These are phyloP conservation scores for Suillus fuscotomentosus DNA, from an alignment of 768 basidiomycete species.

Conservation along the genomic window DNA sequence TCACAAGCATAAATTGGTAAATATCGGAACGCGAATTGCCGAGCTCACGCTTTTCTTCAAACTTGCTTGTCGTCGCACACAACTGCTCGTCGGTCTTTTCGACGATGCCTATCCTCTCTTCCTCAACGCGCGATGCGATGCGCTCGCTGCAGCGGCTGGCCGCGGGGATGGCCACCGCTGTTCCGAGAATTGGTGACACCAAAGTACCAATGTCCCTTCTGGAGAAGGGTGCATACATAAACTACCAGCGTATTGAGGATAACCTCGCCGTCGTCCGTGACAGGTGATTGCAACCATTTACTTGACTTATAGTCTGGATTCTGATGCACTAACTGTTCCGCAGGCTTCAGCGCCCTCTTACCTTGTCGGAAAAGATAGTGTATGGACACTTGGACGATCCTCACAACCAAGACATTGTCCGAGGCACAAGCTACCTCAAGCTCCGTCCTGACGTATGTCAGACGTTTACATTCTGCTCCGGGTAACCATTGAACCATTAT, in stretches of 20 bases:
- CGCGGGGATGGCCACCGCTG: slow-evolving; percentile 79
- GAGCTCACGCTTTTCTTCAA: slow-evolving; percentile 20
- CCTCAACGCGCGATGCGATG: slow-evolving; percentile 51
- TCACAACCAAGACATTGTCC: slow-evolving; percentile 84
- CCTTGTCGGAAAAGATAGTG: slow-evolving; percentile 93
- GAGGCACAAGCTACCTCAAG: slow-evolving; percentile 94
- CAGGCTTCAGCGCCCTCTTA: slow-evolving; percentile 87
- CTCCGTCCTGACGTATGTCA: slow-evolving; percentile 91
- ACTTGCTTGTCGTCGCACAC: slow-evolving; percentile 20
- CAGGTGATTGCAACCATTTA: slow-evolving; percentile 48
- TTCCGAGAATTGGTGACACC: slow-evolving; percentile 81
- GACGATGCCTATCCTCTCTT: slow-evolving; percentile 65
- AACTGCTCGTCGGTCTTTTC: slow-evolving; percentile 24
- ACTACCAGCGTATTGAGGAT: slow-evolving; percentile 98
- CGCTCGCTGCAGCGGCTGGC: slow-evolving; percentile 52
- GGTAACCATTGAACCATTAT: slow-evolving; percentile 7
- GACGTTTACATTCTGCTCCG: not conserved
- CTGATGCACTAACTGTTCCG: slow-evolving; percentile 7
- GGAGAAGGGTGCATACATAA: slow-evolving; percentile 81
- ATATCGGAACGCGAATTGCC: slow-evolving; percentile 20
- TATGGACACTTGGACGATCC: slow-evolving; percentile 98
- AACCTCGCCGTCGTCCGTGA: slow-evolving; percentile 87
- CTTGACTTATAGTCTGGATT: too few species aligned
- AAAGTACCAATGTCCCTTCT: slow-evolving; percentile 88
- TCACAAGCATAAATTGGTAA: slow-evolving; percentile 25